phyloP scores from a whole-genome alignment of 768 basidiomycete species.

The Filobasidium floriforme region DNA sequence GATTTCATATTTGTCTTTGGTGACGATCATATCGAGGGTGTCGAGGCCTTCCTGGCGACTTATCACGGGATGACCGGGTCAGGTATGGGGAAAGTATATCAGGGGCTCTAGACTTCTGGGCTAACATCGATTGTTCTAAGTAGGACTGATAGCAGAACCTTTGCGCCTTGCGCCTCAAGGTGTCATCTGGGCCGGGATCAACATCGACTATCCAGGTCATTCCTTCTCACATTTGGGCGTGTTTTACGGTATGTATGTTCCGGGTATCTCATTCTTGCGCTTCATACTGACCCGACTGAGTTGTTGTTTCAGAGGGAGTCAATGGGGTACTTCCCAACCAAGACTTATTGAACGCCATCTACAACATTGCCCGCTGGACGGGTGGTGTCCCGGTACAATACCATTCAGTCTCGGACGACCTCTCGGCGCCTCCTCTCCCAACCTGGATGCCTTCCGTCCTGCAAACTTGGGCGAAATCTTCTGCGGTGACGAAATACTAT shows the following conservation, averaged over 20 bases:
- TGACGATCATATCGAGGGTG: conserved; percentile 80
- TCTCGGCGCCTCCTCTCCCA: not conserved
- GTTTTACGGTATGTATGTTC: conserved; percentile 64
- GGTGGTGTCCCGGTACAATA: conserved; percentile 69
- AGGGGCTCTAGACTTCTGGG: not conserved
- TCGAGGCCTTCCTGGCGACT: conserved; percentile 80
- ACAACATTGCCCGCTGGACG: conserved; percentile 61
- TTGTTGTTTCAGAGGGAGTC: conserved; percentile 65
- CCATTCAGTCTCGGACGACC: conserved; percentile 59
- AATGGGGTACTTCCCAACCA: conserved; percentile 95
- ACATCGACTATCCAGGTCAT: conserved; percentile 92
- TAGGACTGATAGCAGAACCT: conserved; percentile 62
- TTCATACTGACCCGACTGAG: not conserved
- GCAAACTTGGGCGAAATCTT: not conserved
- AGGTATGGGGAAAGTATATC: conserved; percentile 49
- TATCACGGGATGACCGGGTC: conserved; percentile 67
- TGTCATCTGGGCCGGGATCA: conserved; percentile 89
- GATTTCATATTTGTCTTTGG: conserved; percentile 84
- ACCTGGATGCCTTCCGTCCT: not conserved
- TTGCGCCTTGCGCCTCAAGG: conserved; percentile 62
- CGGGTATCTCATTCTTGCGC: not conserved
- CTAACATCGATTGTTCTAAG: not conserved
- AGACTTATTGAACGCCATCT: conserved; percentile 79
- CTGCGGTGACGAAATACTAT: conserved; percentile 26
- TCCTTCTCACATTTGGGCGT: conserved; percentile 94